Percentiles rank a stretch among this genome's conserved stretches.
Conservation (phyloP, 208 protist genomes). For the Acanthamoeba castellanii region DNA sequence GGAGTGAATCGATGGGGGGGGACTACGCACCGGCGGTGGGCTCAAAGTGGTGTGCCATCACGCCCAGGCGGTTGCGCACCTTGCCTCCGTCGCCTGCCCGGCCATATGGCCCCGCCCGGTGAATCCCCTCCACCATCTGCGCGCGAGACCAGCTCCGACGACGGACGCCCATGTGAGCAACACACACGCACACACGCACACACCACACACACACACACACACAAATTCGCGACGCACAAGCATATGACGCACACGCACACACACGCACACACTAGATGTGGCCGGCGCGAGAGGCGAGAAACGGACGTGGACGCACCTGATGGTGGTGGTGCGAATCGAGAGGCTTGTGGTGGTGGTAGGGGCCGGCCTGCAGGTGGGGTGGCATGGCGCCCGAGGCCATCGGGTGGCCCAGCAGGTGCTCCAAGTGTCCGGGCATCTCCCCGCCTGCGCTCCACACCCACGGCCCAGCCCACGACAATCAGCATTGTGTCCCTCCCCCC, state of each 20-base stretch:
- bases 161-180: neutral
- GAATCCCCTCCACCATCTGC: neutral
- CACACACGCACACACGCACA: too few relatives aligned
- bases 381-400: neutral
- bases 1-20: neutral
- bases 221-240: too few relatives aligned
- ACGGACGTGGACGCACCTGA: neutral
- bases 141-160: neutral
- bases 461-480: neutral
- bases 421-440: neutral
- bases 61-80: neutral
- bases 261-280: too few relatives aligned
- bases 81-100: neutral
- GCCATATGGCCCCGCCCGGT: neutral
- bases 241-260: too few relatives aligned
- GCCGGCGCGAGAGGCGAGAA: too few relatives aligned
- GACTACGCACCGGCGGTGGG: neutral
- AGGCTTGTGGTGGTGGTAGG: neutral
- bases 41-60: slow-evolving; percentile 6
- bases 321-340: neutral
- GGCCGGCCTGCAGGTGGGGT: neutral
- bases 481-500: too few relatives aligned
- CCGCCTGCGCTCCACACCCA: neutral
- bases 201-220: too few relatives aligned
- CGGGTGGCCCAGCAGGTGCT: neutral